Conservation (phyloP, 352 stramenopile genomes). For the Pythium dissimile region DNA sequence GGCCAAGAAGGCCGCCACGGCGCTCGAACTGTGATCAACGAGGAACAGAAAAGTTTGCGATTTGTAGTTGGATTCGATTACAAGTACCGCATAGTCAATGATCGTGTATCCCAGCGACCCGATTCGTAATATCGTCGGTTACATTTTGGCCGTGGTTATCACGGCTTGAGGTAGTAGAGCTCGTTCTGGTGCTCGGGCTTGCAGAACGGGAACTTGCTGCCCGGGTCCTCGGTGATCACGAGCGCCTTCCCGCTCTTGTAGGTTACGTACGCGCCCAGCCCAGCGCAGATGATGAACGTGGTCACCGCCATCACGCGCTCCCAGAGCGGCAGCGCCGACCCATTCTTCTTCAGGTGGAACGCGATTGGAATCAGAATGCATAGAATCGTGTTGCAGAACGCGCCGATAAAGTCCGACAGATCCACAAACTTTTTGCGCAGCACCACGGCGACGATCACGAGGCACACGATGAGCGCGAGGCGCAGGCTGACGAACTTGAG, state of each 20-base stretch:
- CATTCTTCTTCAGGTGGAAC: constrained; percentile 68
- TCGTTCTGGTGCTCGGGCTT: constrained; percentile 33
- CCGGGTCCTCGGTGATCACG: constrained; percentile 21
- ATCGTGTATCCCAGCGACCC: too few species aligned
- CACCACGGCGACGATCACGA: constrained; percentile 29
- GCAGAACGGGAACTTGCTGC: constrained; percentile 57
- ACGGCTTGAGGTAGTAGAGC: constrained; percentile 30
- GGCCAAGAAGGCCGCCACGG: not conserved
- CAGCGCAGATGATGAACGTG: constrained; percentile 37
- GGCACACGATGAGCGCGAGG: constrained; percentile 43
- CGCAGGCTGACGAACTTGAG: constrained; percentile 47
- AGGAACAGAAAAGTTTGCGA: too few species aligned
- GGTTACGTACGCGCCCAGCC: constrained; percentile 43
- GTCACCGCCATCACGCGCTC: constrained; percentile 35
- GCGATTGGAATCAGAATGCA: constrained; percentile 61
- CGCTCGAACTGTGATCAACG: too few species aligned
- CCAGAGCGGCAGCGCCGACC: constrained; percentile 28
- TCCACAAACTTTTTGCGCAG: constrained; percentile 49
- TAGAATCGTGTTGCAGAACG: constrained; percentile 44
- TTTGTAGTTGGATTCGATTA: too few species aligned
- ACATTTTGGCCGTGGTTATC: too few species aligned
- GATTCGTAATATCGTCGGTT: too few species aligned
- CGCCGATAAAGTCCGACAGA: constrained; percentile 46
- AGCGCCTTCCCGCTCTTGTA: constrained; percentile 46
- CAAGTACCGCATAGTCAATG: too few species aligned